Conservation (phyloP, 192 early-diverging fungal genomes). For the Spinellus fusiger region DNA sequence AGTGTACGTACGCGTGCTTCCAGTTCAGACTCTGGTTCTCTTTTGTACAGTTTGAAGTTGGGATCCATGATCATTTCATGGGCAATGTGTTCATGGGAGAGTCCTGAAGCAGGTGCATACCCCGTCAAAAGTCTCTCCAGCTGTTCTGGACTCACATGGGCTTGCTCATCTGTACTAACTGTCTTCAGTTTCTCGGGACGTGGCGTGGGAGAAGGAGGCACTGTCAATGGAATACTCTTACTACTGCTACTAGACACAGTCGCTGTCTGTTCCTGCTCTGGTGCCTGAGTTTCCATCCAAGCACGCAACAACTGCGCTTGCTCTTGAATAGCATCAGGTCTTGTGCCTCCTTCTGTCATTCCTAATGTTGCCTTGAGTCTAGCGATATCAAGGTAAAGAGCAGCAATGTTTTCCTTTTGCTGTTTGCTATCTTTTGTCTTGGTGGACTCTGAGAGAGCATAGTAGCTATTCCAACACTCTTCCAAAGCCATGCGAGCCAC, state of each 20-base stretch:
- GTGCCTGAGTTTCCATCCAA: not conserved
- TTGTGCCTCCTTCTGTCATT: conserved; percentile 34
- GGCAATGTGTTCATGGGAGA: conserved; percentile 62
- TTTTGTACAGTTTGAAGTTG: conserved; percentile 53
- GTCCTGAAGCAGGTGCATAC: conserved; percentile 30
- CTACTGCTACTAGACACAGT: no score
- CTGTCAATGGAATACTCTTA: no score
- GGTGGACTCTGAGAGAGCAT: conserved; percentile 59
- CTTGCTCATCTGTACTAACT: not conserved
- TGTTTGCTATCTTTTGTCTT: conserved; percentile 57
- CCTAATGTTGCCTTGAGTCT: conserved; percentile 58
- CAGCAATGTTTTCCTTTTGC: conserved; percentile 52
- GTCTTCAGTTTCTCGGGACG: not conserved
- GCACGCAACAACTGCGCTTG: not conserved
- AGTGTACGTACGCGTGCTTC: conserved; percentile 52
- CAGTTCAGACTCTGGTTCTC: conserved; percentile 25
- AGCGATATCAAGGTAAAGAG: conserved; percentile 63
- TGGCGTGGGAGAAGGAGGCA: conserved; percentile 10
- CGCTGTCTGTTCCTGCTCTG: no score
- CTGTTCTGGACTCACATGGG: conserved; percentile 14
- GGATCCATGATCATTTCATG: conserved; percentile 78
- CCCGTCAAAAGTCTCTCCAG: conserved; percentile 30
- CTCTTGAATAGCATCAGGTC: not conserved
- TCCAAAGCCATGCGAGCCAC: conserved; percentile 32
- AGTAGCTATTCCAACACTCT: conserved; percentile 51